A percentile compares a stretch with the other conserved stretches of the same genome.
phyloP scores from a whole-genome alignment of 495 filamentous ascomycete genomes.

The Trichoderma gamsii region DNA sequence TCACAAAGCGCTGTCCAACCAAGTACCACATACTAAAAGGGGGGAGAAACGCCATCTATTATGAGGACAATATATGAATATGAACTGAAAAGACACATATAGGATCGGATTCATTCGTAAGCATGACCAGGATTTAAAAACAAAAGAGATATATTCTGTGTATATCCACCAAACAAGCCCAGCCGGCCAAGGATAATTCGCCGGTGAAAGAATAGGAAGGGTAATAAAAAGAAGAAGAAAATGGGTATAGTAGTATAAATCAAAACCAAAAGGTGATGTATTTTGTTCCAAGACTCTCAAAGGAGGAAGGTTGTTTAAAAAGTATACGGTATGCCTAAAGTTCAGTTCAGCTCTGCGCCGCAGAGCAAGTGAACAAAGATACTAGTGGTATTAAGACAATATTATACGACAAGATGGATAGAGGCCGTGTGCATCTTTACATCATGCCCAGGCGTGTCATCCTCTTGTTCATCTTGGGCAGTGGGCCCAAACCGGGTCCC shows the following conservation, averaged over 20 bases:
- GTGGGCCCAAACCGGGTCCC: conserved; percentile 20
- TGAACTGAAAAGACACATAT: conserved; percentile 3
- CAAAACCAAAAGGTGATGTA: conserved; percentile 10
- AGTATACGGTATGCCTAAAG: background rate
- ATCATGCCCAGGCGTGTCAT: conserved; percentile 88
- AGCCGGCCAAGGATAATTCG: conserved; percentile 7
- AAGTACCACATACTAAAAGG: background rate
- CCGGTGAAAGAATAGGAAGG: background rate
- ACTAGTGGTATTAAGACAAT: background rate
- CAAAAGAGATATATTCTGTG: background rate
- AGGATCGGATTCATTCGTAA: conserved; percentile 13
- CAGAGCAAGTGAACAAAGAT: background rate
- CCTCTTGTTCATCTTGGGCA: conserved; percentile 59
- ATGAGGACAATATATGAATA: conserved; percentile 11
- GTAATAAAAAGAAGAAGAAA: conserved; percentile 1
- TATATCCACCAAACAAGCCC: conserved; percentile 11
- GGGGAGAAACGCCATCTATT: conserved; percentile 3
- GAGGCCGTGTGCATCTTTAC: conserved; percentile 30
- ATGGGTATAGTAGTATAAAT: conserved; percentile 19
- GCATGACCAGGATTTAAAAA: conserved; percentile 5
- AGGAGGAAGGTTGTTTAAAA: too few species aligned
- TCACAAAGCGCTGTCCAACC: background rate
- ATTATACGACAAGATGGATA: background rate
- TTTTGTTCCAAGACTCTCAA: background rate
- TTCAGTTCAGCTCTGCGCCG: background rate